phyloP scores from a whole-genome alignment of 306 rosid genomes.

The Quercus variabilis region DNA sequence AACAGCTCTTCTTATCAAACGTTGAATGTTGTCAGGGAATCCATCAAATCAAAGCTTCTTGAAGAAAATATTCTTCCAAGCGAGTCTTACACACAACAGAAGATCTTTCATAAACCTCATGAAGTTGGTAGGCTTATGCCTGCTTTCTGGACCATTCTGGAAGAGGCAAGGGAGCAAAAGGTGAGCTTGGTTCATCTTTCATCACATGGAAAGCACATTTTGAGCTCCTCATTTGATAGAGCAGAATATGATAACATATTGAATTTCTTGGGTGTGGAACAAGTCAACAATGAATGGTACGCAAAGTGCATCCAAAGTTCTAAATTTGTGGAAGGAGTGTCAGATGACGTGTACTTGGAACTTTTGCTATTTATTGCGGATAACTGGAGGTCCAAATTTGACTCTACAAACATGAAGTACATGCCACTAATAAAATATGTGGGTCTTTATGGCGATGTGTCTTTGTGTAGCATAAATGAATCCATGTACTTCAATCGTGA shows the following conservation, averaged over 20 bases:
- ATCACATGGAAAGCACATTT: background rate
- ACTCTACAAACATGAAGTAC: conserved; percentile 19
- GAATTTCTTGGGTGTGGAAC: conserved; percentile 45
- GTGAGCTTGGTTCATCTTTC: background rate
- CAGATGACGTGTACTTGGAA: conserved; percentile 21
- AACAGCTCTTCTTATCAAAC: background rate
- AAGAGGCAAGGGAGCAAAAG: background rate
- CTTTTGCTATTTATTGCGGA: conserved; percentile 19
- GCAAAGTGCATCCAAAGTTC: conserved; percentile 64
- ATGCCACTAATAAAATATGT: conserved; percentile 2
- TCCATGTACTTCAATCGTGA: background rate
- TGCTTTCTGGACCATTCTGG: background rate
- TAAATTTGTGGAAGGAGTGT: conserved; percentile 45
- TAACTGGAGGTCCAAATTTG: conserved; percentile 7
- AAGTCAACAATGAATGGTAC: conserved; percentile 55
- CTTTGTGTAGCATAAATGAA: conserved; percentile 1
- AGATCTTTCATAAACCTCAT: background rate
- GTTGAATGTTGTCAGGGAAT: background rate
- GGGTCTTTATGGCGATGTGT: no score
- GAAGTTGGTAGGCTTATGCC: background rate
- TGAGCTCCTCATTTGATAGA: conserved; percentile 29
- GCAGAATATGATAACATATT: conserved; percentile 36
- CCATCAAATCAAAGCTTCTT: background rate
- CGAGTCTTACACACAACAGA: background rate
- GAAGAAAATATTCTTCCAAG: background rate